Percentiles rank a stretch among this genome's conserved stretches.
Evolutionary conservation across 1,139 yeast species (phyloP).

Genomic region (Suhomyces taliae): DNA sequence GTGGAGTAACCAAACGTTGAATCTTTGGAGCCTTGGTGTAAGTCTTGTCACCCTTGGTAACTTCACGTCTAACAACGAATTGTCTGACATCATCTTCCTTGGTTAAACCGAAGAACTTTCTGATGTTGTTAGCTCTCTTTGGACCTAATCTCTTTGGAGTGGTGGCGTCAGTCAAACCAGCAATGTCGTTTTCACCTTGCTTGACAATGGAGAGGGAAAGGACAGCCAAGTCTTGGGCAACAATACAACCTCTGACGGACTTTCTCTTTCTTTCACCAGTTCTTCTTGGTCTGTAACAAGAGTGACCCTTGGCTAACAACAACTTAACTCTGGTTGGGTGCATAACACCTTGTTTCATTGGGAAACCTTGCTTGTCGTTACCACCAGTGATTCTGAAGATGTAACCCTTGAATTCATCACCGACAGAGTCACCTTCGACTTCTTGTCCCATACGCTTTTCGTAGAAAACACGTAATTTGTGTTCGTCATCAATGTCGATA

Average conservation of each 20-base stretch:
- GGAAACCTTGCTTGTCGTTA: constrained; percentile 99
- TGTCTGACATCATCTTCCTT: constrained; percentile 95
- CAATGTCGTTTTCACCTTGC: constrained; percentile 96
- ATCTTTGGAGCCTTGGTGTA: constrained; percentile 99
- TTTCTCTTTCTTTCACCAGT: constrained; percentile 99
- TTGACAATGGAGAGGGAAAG: constrained; percentile 90
- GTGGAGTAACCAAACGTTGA: constrained; percentile 99
- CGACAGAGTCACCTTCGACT: constrained; percentile 97
- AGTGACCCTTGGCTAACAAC: constrained; percentile 89
- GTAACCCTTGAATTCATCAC: constrained; percentile 99
- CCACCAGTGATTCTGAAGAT: constrained; percentile 98
- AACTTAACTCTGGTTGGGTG: constrained; percentile 99
- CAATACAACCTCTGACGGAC: constrained; percentile 99
- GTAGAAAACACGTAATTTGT: constrained; percentile 97
- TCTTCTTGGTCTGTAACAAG: constrained; percentile 99
- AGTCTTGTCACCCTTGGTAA: constrained; percentile 96
- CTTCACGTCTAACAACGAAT: constrained; percentile 98
- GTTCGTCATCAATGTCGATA: constrained; percentile 98
- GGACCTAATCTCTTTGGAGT: constrained; percentile 99
- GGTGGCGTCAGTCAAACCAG: constrained; percentile 91
- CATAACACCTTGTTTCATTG: constrained; percentile 99
- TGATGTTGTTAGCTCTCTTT: constrained; percentile 99
- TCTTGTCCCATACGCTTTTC: constrained; percentile 99
- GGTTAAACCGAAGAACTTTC: constrained; percentile 98
- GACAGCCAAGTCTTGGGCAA: constrained; percentile 95